Conservation (phyloP, 2,329 filamentous ascomycete species). For the Ophiosphaerella herpotricha region DNA sequence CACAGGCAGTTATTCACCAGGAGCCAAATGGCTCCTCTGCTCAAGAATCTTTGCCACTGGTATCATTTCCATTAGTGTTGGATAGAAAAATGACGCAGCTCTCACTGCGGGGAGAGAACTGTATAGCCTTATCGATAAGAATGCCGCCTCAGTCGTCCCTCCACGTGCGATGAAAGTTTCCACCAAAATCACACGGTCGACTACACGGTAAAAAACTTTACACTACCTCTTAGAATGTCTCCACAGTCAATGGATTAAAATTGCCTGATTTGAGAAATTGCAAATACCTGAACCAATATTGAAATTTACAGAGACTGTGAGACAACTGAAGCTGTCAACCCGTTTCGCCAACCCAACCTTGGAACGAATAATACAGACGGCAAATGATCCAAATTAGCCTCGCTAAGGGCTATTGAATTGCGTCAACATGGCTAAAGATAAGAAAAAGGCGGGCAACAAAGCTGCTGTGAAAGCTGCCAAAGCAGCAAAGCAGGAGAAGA, state of each 20-base stretch:
- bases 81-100: background rate
- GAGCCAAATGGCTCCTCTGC: conserved; percentile 51
- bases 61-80: conserved; percentile 37
- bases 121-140: conserved; percentile 27
- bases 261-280: too few relatives aligned
- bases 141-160: background rate
- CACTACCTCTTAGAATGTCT: too few relatives aligned
- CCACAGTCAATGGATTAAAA: too few relatives aligned
- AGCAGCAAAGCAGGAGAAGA: conserved; percentile 81
- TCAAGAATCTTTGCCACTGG: conserved; percentile 54
- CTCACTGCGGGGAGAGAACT: conserved; percentile 15
- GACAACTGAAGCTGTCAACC: conserved; percentile 7
- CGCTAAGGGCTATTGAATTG: background rate
- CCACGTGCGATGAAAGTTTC: background rate
- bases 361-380: too few relatives aligned
- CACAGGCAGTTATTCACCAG: conserved; percentile 38
- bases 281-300: background rate
- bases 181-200: too few relatives aligned
- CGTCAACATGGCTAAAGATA: conserved; percentile 57
- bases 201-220: too few relatives aligned
- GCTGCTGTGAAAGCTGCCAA: conserved; percentile 59
- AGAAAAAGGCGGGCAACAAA: conserved; percentile 50
- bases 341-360: background rate
- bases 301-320: conserved; percentile 27
- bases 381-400: too few relatives aligned